Evolutionary conservation across 129 eudicot species (phyloP), one percentile per base, ranked within the genome.

Genomic region (Chrysanthemum lavandulifolium): DNA sequence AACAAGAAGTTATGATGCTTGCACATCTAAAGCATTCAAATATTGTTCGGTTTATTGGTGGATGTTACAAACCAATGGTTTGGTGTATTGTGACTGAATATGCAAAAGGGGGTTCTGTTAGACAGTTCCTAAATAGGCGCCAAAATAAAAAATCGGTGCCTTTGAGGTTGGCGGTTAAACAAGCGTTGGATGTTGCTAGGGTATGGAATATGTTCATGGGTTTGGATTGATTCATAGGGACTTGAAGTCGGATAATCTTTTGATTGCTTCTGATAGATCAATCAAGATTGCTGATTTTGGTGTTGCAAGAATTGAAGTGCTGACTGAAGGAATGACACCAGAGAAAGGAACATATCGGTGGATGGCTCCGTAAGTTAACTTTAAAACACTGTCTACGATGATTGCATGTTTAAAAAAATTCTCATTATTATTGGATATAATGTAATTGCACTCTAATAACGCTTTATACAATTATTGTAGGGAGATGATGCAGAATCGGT

Each of bases 41-140:
- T 68, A 87, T 90, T 27, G 97, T 90, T 61, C 82, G 95, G 50
- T 90, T 90, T 65, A 82, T 90, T 65, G 97, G 97, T 33, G 97
- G 79, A 2, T 90, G 97, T 77, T 88, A 90, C 50, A 90, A 90
- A 78, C 97, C 95, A 65, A 87, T 85, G 91, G 97, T 90, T 13
- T 90, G 95, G 97, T 91, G 97, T 72, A 91, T 91, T 19, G 88
- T 91, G 23, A 91, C 97, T 7, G 97, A 91, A 72, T 91, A 91
- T 72, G 97, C 97, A 11, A 91, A 86, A 71, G 97, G 97, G 45
- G 97, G 97, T 58, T 91, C 97, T 21, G 95, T 91, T 29, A 77
- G 97, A 10, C 97, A 91, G 79, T 91, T 85, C 80, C 19, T 91
- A 72, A 74, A 79, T 4, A 91, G 76, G 84, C 78, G 95, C 49